Evolutionary conservation across 768 basidiomycete genomes (phyloP), one percentile per base, ranked within the genome.

Genomic region (Leccinum imitatum): DNA sequence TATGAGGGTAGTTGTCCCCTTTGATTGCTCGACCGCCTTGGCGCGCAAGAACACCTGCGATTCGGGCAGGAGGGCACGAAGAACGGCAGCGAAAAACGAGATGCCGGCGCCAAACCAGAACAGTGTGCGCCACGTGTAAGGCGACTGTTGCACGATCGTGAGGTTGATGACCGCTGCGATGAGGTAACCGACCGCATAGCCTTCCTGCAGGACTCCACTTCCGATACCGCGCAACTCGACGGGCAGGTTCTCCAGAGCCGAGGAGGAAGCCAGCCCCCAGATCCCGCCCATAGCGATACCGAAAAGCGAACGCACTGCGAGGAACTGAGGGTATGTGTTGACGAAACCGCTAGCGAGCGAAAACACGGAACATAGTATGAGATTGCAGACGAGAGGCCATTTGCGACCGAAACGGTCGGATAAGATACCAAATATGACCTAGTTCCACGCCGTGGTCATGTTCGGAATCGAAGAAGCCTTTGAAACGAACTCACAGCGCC

Each of bases 341-440:
- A 87, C 86, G 74, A 95, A 98, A 27, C 91, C 87, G 1, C 86
- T 85, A 0, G 86, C 90, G 23, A 97, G 83, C 67, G 94, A 86
- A 55, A 97, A 83, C 5, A 82, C 71, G 14, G 83, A 79, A 61
- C 93, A 83, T 51, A 95, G 69, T 25, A 93, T 50, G 21, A 95
- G 79, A 71, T 94, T 95, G 63, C 67, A 63, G 30, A 96, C 85
- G 5, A 95, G 79, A 4, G 94, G 94, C 94, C 94, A 98, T 80
- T 95, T 96, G 30, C 95, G 84, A 4, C 95, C 95, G 71, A 80
- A 96, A 4, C 95, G 85, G 71, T 97, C 95, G 1, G 90, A 90
- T n/a, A 89, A 66, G 47, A 94, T 71, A 50, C 93, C 94, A 64
- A 96, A 95, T 65, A 94, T 76, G 53, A 93, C 58, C 76, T 76